Evolutionary conservation across 2,329 filamentous ascomycete genomes (phyloP), one percentile per base, ranked within the genome.

Genomic region (Paracorniculantispora psalliotae): DNA sequence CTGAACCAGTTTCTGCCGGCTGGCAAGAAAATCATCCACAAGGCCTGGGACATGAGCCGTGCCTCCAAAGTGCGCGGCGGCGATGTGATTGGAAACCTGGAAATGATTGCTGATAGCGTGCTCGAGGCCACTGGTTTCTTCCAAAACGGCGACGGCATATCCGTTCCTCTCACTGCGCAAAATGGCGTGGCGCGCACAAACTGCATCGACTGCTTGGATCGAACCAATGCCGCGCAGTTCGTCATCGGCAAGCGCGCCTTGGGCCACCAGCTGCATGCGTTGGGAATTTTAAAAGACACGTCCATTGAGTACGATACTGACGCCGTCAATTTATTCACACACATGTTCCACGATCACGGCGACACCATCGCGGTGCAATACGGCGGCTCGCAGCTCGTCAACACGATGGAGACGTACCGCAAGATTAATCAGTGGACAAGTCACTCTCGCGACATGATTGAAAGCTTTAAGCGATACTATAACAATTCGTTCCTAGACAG

Each of bases 341-440:
- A 96, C 67, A 97, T 99, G 93, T 96, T 92, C 76, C 92, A 97
- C 71, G 92, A 96, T 65, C 94, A 99, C 69, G 94, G 94, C 59
- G 94, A 99, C 72, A 97, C 92, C 4, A 97, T 99, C 67, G 94
- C 94, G 1, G 89, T 97, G 57, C 94, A 99, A 71, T 99, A 99
- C 67, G 94, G 94, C 59, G 94, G 94, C 10, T 97, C 92, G 2
- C 94, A 99, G 72, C 82, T 99, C 0, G 94, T 99, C 67, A 99
- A 99, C 71, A 99, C 94, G 0, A 97, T 99, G 92, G 92, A 96
- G 64, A 99, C 94, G 4, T 99, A 99, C 72, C 89, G 94, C 59
- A 97, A 97, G 75, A 96, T 97, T 71, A 97, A 97, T 65, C 93
- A 97, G 71, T 99, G 94, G 94, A 96, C 92, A 25, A 96, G 91